Evolutionary conservation across 2,329 filamentous ascomycete species (phyloP).

Genomic region (Epichloe coenophiala): DNA sequence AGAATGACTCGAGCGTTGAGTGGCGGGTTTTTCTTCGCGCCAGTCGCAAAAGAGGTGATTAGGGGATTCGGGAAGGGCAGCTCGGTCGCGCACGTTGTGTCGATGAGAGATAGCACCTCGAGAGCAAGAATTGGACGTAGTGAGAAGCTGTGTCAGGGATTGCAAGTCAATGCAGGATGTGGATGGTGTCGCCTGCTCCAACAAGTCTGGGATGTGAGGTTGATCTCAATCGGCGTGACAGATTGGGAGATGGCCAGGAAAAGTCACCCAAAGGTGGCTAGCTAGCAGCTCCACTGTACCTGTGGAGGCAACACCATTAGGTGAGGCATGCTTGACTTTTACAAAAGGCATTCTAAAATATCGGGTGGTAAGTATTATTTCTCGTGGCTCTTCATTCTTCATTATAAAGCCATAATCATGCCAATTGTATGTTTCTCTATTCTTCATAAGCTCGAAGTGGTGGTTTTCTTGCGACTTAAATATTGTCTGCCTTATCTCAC

Average conservation of each 20-base stretch:
- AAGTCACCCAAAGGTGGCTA: conserved; percentile 8
- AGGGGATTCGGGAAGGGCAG: neutral
- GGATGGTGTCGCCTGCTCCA: conserved; percentile 1
- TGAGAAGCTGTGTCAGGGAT: neutral
- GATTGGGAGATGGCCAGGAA: conserved; percentile 7
- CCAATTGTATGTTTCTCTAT: neutral
- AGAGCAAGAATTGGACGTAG: neutral
- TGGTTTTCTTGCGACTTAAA: neutral
- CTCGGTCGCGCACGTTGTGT: neutral
- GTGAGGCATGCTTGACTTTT: neutral
- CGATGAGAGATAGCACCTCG: neutral
- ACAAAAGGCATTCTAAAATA: no score
- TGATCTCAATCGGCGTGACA: conserved; percentile 6
- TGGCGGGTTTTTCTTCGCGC: neutral
- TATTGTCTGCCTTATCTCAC: neutral
- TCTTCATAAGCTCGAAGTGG: neutral
- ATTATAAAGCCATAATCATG: neutral
- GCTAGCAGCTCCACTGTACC: conserved; percentile 8
- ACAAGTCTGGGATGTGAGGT: neutral
- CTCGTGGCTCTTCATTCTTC: no score
- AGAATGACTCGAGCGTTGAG: neutral
- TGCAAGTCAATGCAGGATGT: conserved; percentile 1
- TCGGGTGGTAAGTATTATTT: neutral
- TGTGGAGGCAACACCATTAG: neutral
- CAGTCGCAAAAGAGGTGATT: neutral